Percentiles rank a stretch among this genome's conserved stretches.
Evolutionary conservation across 345 rosid species (phyloP).

Genomic region (Eucalyptus tenuipes): DNA sequence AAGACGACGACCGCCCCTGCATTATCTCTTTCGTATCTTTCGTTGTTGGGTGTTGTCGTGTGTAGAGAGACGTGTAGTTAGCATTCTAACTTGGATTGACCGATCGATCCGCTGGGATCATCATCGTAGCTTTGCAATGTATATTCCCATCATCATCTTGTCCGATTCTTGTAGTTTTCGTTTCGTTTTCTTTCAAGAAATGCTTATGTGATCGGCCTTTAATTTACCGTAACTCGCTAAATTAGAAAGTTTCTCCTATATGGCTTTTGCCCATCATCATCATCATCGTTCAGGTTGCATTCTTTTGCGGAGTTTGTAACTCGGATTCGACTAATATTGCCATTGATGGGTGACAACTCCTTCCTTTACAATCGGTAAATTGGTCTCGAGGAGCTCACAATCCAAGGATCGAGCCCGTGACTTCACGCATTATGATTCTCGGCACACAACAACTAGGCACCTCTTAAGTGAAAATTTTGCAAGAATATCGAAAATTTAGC

Average conservation of each 20-base stretch:
- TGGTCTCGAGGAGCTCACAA: neutral
- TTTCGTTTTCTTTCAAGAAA: neutral
- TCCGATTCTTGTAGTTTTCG: neutral
- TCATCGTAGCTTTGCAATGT: neutral
- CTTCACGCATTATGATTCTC: neutral
- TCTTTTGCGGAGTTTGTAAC: neutral
- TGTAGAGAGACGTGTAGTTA: neutral
- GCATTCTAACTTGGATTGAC: neutral
- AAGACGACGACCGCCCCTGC: neutral
- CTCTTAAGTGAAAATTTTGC: neutral
- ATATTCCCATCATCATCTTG: neutral
- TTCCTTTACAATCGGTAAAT: neutral
- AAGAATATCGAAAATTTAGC: neutral
- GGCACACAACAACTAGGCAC: neutral
- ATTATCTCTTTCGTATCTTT: neutral
- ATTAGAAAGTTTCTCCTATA: neutral
- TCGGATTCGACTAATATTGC: neutral
- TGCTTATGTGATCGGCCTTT: too few species aligned
- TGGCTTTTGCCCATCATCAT: neutral
- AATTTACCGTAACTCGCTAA: neutral
- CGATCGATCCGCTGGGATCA: neutral
- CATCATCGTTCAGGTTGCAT: accelerated
- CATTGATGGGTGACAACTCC: too few species aligned
- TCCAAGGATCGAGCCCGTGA: accelerated
- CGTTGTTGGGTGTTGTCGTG: neutral